Conservation (phyloP, 176 grass and related monocot species). For the Sorghum bicolor region Sorghum_bicolor_NCBIv3 NC_012875.2:55409001-55409500, state of each 20-base stretch:
- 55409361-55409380: neutral
- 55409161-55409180: constrained; percentile 7
- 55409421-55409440: constrained; percentile 39
- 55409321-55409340: neutral
- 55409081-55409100: neutral
- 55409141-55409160: constrained; percentile 1
- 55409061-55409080: neutral
- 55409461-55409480: constrained; percentile 30
- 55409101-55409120: neutral
- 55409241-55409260: neutral
- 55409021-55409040: neutral
- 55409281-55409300: neutral
- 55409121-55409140: neutral
- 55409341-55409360: neutral
- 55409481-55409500: neutral
- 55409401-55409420: constrained; percentile 37
- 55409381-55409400: constrained; percentile 47
- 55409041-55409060: neutral
- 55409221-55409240: constrained; percentile 19
- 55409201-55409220: neutral
- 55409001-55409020: neutral
- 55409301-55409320: constrained; percentile 12
- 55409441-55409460: constrained; percentile 50
- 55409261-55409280: constrained; percentile 13
- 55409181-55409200: neutral